Base-by-base conservation (phyloP, 2,329 filamentous ascomycete genomes). In the Pleoardoris graminearum region DNA sequence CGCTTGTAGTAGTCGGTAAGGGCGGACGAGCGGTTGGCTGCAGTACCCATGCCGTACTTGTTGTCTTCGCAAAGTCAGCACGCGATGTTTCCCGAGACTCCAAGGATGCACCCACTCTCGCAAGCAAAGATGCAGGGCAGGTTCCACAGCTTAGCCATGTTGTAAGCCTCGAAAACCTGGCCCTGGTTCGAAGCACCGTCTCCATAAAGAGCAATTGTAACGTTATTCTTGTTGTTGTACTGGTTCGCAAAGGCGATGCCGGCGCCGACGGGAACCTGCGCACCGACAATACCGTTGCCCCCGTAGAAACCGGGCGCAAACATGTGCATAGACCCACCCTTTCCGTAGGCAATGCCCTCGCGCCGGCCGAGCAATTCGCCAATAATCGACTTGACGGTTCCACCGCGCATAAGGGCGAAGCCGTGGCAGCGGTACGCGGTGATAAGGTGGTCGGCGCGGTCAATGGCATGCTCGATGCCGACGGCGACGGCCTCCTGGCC, bases 281-380 rank as follows among this genome's bases (percentile, higher is more conserved):
- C 94, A 77, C 94, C 94, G 72, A 99, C 94, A 64, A 99, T 99
- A 80, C 94, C 94, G 81, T 99, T 99, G 69, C 94, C 94, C 71
- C 94, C 94, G 77, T 95, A 99, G 84, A 99, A 99, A 62, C 90
- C 90, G 78, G 91, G 92, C 68, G 91, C 82, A 81, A 99, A 99
- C 94, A 99, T 99, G 84, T 99, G 94, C 94, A 99, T 99, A 61
- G 92, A 97, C 63, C 94, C 94, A 77, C 94, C 94, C 86, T 99
- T 99, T 76, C 94, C 94, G 81, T 96, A 96, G 58, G 94, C 89
- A 71, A 99, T 97, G 80, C 94, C 94, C 77, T 95, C 91, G 75
- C 93, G 88, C 69, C 94, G 89, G 70, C 94, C 94, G 51, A 99
- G 85, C 65, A 97, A 85, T 81, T 97, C 93, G 69, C 93, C 93